Evolutionary conservation across 768 basidiomycete species (phyloP).

Genomic region (Saitozyma podzolica): DNA sequence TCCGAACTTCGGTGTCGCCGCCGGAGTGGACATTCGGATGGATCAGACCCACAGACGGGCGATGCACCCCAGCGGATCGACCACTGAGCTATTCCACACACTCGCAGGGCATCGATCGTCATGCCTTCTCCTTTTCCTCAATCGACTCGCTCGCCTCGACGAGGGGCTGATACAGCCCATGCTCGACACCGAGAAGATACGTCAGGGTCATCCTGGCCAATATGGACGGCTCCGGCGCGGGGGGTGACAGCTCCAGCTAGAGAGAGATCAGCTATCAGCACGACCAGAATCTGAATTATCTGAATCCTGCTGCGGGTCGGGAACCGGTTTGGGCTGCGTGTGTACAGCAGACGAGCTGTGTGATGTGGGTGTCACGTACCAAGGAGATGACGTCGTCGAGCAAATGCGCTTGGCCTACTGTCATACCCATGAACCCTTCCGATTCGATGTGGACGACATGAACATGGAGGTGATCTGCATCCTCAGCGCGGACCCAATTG

Average conservation of each 20-base stretch:
- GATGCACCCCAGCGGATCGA: too few relatives aligned
- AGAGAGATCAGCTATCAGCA: neutral
- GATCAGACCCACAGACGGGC: too few relatives aligned
- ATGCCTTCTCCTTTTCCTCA: too few relatives aligned
- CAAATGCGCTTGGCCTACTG: constrained; percentile 86
- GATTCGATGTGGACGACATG: constrained; percentile 82
- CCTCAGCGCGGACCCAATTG: neutral
- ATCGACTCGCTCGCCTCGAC: neutral
- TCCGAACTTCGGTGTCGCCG: too few relatives aligned
- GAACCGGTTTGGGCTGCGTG: too few relatives aligned
- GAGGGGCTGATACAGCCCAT: constrained; percentile 60
- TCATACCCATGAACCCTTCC: constrained; percentile 66
- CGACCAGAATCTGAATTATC: too few relatives aligned
- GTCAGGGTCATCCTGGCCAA: constrained; percentile 74
- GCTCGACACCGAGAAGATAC: constrained; percentile 79
- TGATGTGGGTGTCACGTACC: constrained; percentile 54
- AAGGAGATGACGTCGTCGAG: constrained; percentile 87
- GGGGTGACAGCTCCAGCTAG: constrained; percentile 65
- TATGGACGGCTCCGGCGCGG: constrained; percentile 57
- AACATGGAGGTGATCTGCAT: constrained; percentile 88
- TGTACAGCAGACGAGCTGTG: too few relatives aligned
- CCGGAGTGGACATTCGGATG: too few relatives aligned
- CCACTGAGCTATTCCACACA: too few relatives aligned
- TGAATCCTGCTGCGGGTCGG: too few relatives aligned
- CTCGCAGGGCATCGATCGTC: too few relatives aligned